A percentile compares a stretch with the other conserved stretches of the same genome.
phyloP scores from a whole-genome alignment of 345 rosid species.

The Linum lewisii region DNA sequence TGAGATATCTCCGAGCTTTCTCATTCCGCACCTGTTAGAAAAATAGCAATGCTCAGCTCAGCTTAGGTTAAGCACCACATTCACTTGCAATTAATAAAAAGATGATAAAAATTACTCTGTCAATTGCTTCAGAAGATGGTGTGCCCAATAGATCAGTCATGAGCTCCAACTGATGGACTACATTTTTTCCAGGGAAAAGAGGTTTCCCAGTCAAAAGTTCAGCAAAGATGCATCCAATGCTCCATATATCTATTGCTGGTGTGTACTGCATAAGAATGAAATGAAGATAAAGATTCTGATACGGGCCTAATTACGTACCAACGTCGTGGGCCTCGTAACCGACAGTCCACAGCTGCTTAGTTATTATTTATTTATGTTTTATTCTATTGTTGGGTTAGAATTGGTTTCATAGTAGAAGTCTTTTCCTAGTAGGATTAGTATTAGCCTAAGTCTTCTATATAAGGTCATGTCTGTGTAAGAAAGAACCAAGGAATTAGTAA shows the following conservation, averaged over 20 bases:
- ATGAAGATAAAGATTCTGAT: too few species aligned
- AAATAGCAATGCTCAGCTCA: background rate
- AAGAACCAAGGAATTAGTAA: too few species aligned
- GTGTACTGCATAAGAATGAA: conserved; percentile 2
- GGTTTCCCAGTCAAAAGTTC: conserved; percentile 4
- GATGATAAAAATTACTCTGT: background rate
- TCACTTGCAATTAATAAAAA: background rate
- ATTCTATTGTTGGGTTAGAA: too few species aligned
- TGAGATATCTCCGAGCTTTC: conserved; percentile 2
- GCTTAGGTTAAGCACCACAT: background rate
- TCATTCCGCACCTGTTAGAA: background rate
- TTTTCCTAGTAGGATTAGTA: too few species aligned
- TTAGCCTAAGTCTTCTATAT: too few species aligned
- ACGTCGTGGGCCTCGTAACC: too few species aligned
- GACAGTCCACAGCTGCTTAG: too few species aligned
- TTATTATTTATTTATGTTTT: too few species aligned
- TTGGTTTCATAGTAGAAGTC: too few species aligned
- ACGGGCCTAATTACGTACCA: too few species aligned
- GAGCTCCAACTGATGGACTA: conserved; percentile 1
- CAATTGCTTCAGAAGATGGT: conserved; percentile 1
- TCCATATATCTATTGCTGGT: conserved; percentile 3
- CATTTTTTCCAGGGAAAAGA: conserved; percentile 4
- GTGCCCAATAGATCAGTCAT: conserved; percentile 4
- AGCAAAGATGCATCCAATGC: conserved; percentile 3
- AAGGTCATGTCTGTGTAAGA: too few species aligned